These are phyloP conservation scores for Annulohypoxylon truncatum DNA, from an alignment of 2,329 filamentous ascomycete genomes.

Conservation along the genomic window DNA sequence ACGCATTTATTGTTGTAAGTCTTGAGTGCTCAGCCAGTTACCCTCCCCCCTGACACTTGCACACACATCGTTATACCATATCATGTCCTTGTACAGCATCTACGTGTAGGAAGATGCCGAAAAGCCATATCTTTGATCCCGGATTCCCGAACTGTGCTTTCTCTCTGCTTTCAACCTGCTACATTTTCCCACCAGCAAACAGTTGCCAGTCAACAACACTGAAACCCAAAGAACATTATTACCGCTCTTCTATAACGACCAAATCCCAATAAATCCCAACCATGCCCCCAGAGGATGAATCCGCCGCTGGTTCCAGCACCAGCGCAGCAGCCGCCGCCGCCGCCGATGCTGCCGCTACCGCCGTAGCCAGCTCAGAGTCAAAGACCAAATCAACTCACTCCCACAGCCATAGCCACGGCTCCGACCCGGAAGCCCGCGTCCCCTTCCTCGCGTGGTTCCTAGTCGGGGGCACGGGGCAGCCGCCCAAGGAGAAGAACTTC, in stretches of 20 bases:
- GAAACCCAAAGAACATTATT: neutral
- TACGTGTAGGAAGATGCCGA: neutral
- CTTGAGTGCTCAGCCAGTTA: neutral
- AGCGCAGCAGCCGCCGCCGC: neutral
- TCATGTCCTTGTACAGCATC: neutral
- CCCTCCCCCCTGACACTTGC: neutral
- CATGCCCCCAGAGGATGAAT: neutral
- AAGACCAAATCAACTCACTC: neutral
- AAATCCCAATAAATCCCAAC: neutral
- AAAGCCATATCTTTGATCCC: neutral
- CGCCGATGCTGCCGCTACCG: neutral
- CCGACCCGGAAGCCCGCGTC: neutral
- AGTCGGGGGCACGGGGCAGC: constrained; percentile 28
- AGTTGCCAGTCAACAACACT: neutral
- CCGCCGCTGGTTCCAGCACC: neutral
- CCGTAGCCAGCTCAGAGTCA: neutral
- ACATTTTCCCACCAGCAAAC: neutral
- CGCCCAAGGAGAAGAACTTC: constrained; percentile 26
- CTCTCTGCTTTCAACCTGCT: neutral
- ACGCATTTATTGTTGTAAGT: no score
- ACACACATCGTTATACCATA: neutral
- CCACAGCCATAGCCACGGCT: neutral
- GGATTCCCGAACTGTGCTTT: neutral
- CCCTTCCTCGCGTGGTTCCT: constrained; percentile 23
- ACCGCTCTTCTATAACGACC: neutral